Base-by-base conservation (phyloP, 345 rosid species). In the Trapa incisa region DNA sequence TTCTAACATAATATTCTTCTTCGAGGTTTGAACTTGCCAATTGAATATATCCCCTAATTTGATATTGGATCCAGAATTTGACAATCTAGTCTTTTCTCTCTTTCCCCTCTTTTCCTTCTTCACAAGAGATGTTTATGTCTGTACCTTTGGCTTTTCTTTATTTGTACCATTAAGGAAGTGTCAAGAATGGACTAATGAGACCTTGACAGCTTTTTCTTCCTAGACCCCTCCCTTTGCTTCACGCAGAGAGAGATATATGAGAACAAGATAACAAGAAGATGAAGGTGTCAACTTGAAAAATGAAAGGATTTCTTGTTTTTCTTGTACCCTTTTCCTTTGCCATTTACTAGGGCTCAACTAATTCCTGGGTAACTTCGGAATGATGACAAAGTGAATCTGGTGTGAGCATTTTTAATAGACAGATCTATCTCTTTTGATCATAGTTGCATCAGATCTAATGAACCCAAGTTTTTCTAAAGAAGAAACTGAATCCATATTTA, bases 131-230 rank as follows among this genome's bases (percentile, higher is more conserved):
- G 11, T 33, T 13, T 58, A 9, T 41, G 15, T 32, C 8, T 32
- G 63, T 58, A 32, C 37, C 15, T 58, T 6, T 32, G 37, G 37
- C 37, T 35, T 32, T 58, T 58, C 63, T 32, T 58, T 33, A 58
- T 58, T 17, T 54, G 60, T 54, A 35, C 63, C 9, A 8, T 58
- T 58, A 58, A 58, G 63, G 37, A 58, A 58, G 63, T 32, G 37
- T 32, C 38, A 32, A 58, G 38, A 32, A 32, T 58, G 63, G 63
- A 58, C 63, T 58, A 32, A 32, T 58, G 8, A 54, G 33, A 22
- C 33, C 60, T n/a, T 54, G 60, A 22, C 60, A 54, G 60, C 60
- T 54, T 54, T 22, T 54, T 54, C 35, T 54, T n/a, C 60, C 60
- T 22, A 54, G 60, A n/a, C 60, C 33, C 32, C 35, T 22, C 8